Evolutionary conservation across 208 protist genomes (phyloP), one percentile per base, ranked within the genome.

Genomic region (Acanthamoeba triangularis): DNA sequence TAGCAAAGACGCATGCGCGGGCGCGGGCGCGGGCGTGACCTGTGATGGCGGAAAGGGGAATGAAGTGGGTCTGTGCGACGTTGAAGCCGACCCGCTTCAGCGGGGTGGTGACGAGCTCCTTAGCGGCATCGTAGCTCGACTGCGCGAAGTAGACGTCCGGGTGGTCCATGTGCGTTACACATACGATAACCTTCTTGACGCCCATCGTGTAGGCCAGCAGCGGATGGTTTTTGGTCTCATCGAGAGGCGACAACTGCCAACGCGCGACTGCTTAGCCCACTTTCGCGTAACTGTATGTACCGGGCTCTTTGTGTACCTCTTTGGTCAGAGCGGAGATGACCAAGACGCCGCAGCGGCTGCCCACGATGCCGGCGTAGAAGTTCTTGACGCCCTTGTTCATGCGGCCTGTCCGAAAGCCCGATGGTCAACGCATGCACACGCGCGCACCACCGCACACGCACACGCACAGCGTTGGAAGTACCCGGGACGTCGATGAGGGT

Each of bases 141-240:
- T 99, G 88, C 69, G 84, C 90, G 96, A 98, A 99, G 82, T 99
- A 98, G 33, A 94, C 91, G 37, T 97, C 97, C 92, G 97, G 97
- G 95, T 98, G 98, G 85, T 99, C 98, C 98, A 99, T 99, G 96
- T 99, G 98, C 97, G 99, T 99, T 65, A 98, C 96, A 93, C 95
- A 97, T 72, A 98, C 94, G 94, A 99, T 98, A 37, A 99, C 94
- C 97, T 99, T 98, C 95, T 98, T 97, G 49, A 99, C 97, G 90
- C 98, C 98, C 25, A 99, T 93, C 5, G 98, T 97, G 96, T 98
- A 98, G 52, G 97, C 94, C 18, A 99, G 97, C 69, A 98, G 95
- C 41, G 98, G 98, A 95, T 99, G 98, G 95, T 99, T 14, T 56
- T 33, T 30, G 13, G n/a, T 33, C 16, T 59, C 78, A 25, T 23